These are phyloP conservation scores for Wilcoxina mikolae DNA, from an alignment of 495 filamentous ascomycete species.

Conservation along the genomic window DNA sequence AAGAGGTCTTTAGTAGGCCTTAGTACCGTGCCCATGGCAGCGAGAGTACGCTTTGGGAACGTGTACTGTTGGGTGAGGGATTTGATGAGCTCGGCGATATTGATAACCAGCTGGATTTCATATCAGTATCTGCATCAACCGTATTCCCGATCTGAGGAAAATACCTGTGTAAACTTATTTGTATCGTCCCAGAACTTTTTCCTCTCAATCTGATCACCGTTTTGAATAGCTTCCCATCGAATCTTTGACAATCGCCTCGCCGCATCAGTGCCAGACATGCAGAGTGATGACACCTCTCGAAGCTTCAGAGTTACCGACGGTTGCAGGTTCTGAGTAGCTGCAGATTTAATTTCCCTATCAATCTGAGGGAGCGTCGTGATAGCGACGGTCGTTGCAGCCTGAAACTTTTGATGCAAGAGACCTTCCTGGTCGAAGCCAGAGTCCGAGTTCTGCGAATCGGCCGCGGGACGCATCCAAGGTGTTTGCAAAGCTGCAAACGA, in stretches of 20 bases:
- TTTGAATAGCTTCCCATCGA: constrained; percentile 26
- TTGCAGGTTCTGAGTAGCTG: constrained; percentile 18
- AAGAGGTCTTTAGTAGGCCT: constrained; percentile 27
- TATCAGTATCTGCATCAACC: too few species aligned
- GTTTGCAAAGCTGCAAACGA: constrained; percentile 18
- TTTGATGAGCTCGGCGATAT: constrained; percentile 27
- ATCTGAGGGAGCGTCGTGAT: constrained; percentile 22
- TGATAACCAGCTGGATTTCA: constrained; percentile 22
- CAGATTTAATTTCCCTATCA: constrained; percentile 22
- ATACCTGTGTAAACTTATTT: constrained; percentile 26
- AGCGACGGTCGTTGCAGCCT: constrained; percentile 23
- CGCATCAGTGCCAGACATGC: constrained; percentile 20
- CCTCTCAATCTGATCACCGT: constrained; percentile 23
- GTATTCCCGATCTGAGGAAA: too few species aligned
- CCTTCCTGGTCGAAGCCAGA: constrained; percentile 24
- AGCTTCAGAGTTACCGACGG: constrained; percentile 23
- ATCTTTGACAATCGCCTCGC: constrained; percentile 22
- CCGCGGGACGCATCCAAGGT: constrained; percentile 8
- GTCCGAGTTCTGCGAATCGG: constrained; percentile 21
- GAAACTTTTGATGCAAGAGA: constrained; percentile 23
- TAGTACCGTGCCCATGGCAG: constrained; percentile 24
- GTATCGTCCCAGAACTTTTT: constrained; percentile 29
- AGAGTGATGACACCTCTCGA: constrained; percentile 22
- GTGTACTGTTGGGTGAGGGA: constrained; percentile 24
- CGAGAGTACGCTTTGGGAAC: constrained; percentile 22